Base-by-base conservation (phyloP, 805 yeast species). In the Millerago galiae region DNA sequence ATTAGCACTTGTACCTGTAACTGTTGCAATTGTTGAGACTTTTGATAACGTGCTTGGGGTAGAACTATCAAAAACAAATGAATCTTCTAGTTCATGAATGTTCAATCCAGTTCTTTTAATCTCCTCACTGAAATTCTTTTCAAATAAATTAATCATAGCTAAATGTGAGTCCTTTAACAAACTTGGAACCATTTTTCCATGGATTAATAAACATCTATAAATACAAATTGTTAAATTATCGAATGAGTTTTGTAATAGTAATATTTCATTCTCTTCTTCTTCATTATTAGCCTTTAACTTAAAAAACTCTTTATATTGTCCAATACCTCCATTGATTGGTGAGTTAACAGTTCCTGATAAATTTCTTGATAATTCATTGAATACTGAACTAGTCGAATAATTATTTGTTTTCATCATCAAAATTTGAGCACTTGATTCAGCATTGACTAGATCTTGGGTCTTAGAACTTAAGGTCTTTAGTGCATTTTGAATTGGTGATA, bases 261-360 rank as follows among this genome's bases (percentile, higher is more conserved):
- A 48, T 11, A 61, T 35, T 15, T 67, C 71, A 34, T 55, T 51
- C 1, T 43, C 41, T 10, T 50, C 50, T 27, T 61, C 56, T 29
- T 54, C 59, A 13, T 52, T 48, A 4, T 54, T 52, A 10, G 56
- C 52, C 24, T 53, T 53, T 21, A 57, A 53, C 8, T 60, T 62
- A 38, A 84, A 76, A 58, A 88, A 86, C 2, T 74, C 74, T 42
- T 90, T 71, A 62, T 84, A 88, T 57, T 83, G 88, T 2, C 87
- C 85, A 49, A 88, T 85, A 44, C 96, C 96, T 29, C 96, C 96
- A 58, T 88, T 88, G 6, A 88, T 91, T 3, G 96, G 96, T 0
- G 96, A 79, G 58, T 87, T 95, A 42, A 89, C 90, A 0, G 96
- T 85, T 34, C 96, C 96, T 3, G 87, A 75, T 42, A 82, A 65